These are phyloP conservation scores for Phoma sp. DNA, from an alignment of 2,329 filamentous ascomycete species.

Conservation along the genomic window DNA sequence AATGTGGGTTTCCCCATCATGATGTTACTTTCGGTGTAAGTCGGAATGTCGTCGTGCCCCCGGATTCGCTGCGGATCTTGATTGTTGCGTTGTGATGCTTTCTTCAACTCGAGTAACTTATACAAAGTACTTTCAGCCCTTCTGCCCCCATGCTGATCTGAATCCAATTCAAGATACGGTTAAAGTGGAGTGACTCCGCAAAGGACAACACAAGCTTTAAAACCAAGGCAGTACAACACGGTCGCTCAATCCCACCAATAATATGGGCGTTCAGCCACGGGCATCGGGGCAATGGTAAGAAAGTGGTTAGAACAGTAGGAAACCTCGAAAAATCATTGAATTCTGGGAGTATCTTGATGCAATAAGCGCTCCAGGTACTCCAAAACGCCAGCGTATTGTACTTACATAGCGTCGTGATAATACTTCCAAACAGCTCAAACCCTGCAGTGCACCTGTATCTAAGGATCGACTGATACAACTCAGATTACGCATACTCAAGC, in stretches of 20 bases:
- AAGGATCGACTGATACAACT: background rate
- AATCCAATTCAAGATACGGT: background rate
- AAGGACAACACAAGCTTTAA: background rate
- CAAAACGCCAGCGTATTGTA: constrained; percentile 2
- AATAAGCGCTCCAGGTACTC: constrained; percentile 2
- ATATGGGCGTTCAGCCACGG: background rate
- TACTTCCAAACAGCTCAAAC: background rate
- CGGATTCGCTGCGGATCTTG: background rate
- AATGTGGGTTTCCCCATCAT: background rate
- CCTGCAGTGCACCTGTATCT: background rate
- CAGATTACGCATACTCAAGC: constrained; percentile 7
- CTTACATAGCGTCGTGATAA: background rate
- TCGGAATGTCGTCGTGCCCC: background rate
- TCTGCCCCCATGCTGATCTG: background rate
- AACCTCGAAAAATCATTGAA: background rate
- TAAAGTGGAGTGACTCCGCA: background rate
- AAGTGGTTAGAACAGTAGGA: background rate
- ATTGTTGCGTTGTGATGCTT: background rate
- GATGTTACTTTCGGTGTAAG: background rate
- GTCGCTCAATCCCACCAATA: background rate
- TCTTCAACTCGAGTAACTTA: background rate
- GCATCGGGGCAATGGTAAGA: background rate
- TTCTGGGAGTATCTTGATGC: constrained; percentile 7
- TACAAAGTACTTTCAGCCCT: background rate
- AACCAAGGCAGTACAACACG: background rate